Evolutionary conservation across 2,329 filamentous ascomycete species (phyloP), one percentile per base, ranked within the genome.

Genomic region (Lachnellula occidentalis): DNA sequence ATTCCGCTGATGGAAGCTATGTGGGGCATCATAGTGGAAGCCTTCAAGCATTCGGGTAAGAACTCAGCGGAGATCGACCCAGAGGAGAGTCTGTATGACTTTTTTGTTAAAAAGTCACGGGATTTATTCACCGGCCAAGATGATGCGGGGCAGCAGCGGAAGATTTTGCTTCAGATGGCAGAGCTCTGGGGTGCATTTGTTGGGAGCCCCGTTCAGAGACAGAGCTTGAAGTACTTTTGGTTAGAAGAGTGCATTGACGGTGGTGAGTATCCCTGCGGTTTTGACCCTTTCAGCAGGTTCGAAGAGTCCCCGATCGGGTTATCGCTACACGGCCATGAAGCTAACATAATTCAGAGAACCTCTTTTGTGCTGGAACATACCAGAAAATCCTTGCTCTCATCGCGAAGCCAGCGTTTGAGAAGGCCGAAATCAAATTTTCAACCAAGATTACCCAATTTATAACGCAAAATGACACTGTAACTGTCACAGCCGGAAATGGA

Each of bases 211-310:
- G 70, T 80, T 3, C 67, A 71, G 37, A 72, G 60, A 22, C 80
- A 83, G 64, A 81, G 77, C 62, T 66, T 83, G 51, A 79, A 76
- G 64, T 82, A 75, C 64, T 79, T 81, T 60, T 81, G 78, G 76
- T 65, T 83, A 2, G 78, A 82, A 61, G 78, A 82, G 62, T 79
- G 77, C 50, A 75, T 82, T 47, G 78, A 81, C 61, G 79, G 79
- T 24, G 69, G 69, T 71, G 54, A 56, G 63, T 63, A 39, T 8
- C n/a, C 6, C 21, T 46, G 7, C 2, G 5, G 11, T 6, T 36
- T 24, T 6, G 24, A 15, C 11, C 19, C 11, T 22, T 27, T 15
- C 27, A 12, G 27, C 9, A 12, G 9, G 9, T 31, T 31, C 27
- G 27, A 9, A 31, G 9, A 8, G 27, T 31, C 24, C 5, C 7